These are phyloP conservation scores for Fraxinus xanthoxyloides DNA, from an alignment of 305 asterid species.

Conservation along the genomic window DNA sequence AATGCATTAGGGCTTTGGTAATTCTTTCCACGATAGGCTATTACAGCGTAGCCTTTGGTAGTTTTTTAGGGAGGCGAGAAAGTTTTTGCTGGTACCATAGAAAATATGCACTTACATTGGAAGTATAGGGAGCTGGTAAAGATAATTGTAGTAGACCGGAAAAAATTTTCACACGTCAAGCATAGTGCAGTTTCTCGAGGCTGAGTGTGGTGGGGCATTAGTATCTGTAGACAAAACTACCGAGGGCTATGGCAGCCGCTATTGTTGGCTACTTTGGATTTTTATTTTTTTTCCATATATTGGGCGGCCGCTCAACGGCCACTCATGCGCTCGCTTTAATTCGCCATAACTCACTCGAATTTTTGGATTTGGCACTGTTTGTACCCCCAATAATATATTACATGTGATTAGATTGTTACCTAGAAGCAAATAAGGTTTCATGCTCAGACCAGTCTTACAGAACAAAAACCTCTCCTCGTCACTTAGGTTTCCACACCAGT, in stretches of 20 bases:
- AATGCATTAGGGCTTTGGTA: slow-evolving; percentile 35
- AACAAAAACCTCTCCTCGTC: slow-evolving; percentile 82
- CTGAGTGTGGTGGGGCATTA: too few species aligned
- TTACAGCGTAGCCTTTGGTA: slow-evolving; percentile 45
- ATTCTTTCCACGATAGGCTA: slow-evolving; percentile 46
- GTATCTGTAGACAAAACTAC: too few species aligned
- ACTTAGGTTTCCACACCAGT: slow-evolving; percentile 75
- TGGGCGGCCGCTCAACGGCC: slow-evolving; percentile 26
- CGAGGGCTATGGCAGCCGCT: too few species aligned
- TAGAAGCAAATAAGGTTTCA: slow-evolving; percentile 73
- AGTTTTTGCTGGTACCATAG: slow-evolving; percentile 33
- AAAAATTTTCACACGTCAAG: too few species aligned
- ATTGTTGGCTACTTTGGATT: too few species aligned
- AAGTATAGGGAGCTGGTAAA: too few species aligned
- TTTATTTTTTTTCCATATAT: too few species aligned
- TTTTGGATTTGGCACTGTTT: slow-evolving; percentile 23
- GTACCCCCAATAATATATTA: background rate
- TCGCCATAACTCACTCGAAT: too few species aligned
- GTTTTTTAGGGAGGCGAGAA: slow-evolving; percentile 34
- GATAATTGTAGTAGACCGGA: too few species aligned
- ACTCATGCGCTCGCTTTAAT: too few species aligned
- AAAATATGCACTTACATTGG: slow-evolving; percentile 56
- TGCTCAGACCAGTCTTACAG: slow-evolving; percentile 77
- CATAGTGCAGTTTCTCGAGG: too few species aligned
- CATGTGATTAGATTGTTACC: slow-evolving; percentile 39